Percentiles rank a stretch among this genome's conserved stretches.
These are phyloP conservation scores for Sechiopsis laciniata DNA, from an alignment of 306 rosid species.

Conservation along the genomic window DNA sequence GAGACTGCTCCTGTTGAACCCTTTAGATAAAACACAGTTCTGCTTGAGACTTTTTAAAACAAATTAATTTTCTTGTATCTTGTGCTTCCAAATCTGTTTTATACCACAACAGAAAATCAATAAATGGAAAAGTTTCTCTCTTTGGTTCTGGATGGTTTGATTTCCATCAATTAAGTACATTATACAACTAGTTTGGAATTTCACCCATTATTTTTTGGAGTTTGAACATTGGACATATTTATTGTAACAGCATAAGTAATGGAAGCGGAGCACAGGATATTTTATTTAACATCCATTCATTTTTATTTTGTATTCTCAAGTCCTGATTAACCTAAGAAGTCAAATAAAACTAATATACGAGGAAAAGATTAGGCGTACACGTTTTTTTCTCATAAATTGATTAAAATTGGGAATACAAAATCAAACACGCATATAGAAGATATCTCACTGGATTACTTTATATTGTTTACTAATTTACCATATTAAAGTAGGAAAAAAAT, in stretches of 20 bases:
- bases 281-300: too few species aligned
- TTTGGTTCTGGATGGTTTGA: background rate
- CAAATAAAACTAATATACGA: too few species aligned
- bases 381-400: too few species aligned
- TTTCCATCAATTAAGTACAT: background rate
- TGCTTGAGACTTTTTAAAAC: background rate
- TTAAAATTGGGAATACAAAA: too few species aligned
- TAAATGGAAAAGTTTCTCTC: conserved; percentile 7
- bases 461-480: background rate
- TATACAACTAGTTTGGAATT: background rate
- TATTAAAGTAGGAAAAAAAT: background rate
- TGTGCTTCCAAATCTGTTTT: conserved; percentile 10
- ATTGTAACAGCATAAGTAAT: too few species aligned
- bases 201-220: background rate
- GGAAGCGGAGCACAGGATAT: too few species aligned
- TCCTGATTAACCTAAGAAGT: too few species aligned
- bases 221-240: background rate
- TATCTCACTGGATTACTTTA: background rate
- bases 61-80: conserved; percentile 10
- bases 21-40: conserved; percentile 42
- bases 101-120: conserved; percentile 18
- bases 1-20: conserved; percentile 80
- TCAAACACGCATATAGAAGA: background rate
- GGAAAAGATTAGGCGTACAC: too few species aligned
- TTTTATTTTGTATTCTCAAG: too few species aligned